phyloP scores from a whole-genome alignment of 805 yeast species.

The Yamadazyma sp. region DNA sequence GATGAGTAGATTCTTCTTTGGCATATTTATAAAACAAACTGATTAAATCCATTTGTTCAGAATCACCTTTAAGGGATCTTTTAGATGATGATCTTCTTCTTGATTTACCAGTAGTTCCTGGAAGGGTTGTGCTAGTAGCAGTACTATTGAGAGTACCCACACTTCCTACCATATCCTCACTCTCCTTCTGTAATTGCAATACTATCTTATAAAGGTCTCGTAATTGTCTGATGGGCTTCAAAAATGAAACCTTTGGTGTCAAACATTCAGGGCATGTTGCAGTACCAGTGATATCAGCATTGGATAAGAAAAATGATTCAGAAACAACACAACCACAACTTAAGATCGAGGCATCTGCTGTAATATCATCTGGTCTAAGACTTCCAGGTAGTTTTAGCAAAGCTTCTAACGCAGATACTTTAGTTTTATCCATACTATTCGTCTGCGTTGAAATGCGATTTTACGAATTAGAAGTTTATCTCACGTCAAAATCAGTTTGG shows the following conservation, averaged over 20 bases:
- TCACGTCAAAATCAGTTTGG: too few species aligned
- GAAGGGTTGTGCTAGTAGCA: neutral
- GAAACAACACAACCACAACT: slow-evolving; percentile 42
- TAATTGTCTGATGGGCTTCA: slow-evolving; percentile 30
- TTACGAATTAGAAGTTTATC: too few species aligned
- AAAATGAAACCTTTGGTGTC: slow-evolving; percentile 12
- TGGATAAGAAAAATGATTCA: slow-evolving; percentile 23
- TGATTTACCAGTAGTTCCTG: neutral
- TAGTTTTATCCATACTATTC: slow-evolving; percentile 16
- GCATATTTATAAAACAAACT: slow-evolving; percentile 40
- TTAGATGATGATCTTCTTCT: slow-evolving; percentile 23
- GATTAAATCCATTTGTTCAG: slow-evolving; percentile 29
- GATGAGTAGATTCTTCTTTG: slow-evolving; percentile 20
- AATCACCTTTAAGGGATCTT: slow-evolving; percentile 14
- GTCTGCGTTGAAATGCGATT: too few species aligned
- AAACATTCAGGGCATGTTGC: slow-evolving; percentile 25
- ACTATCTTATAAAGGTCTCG: slow-evolving; percentile 30
- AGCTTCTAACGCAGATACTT: slow-evolving; percentile 17
- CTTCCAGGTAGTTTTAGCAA: slow-evolving; percentile 8
- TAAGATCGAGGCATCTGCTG: slow-evolving; percentile 33
- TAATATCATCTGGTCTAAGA: slow-evolving; percentile 11
- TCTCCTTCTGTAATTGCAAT: slow-evolving; percentile 1
- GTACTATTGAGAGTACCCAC: neutral
- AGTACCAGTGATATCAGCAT: slow-evolving; percentile 6
- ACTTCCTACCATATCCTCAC: neutral